Conservation (phyloP, 2,329 filamentous ascomycete species). For the Verticillium nonalfalfae region DNA sequence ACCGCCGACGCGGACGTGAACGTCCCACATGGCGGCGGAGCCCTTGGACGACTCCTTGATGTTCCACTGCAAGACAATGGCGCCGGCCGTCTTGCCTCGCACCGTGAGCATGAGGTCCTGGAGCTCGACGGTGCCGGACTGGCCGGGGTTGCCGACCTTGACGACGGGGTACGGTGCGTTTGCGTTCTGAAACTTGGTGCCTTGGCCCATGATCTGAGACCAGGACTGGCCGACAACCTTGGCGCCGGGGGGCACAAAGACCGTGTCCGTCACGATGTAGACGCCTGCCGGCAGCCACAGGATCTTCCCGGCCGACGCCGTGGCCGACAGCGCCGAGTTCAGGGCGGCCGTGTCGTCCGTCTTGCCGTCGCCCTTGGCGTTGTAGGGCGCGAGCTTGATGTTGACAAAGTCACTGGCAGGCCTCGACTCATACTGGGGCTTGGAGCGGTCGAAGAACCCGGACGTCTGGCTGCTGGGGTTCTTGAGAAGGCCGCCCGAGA, state of each 20-base stretch:
- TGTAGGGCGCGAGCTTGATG: conserved; percentile 47
- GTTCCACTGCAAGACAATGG: conserved; percentile 65
- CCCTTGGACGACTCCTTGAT: conserved; percentile 6
- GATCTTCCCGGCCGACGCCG: conserved; percentile 28
- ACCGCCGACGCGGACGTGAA: conserved; percentile 68
- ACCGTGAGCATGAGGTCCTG: conserved; percentile 63
- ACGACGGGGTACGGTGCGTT: conserved; percentile 32
- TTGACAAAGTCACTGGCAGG: conserved; percentile 14
- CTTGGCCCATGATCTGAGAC: conserved; percentile 18
- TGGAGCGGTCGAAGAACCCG: conserved; percentile 39
- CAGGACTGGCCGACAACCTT: conserved; percentile 30
- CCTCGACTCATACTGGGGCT: conserved; percentile 43
- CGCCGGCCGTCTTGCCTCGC: conserved; percentile 58
- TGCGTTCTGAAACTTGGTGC: conserved; percentile 10
- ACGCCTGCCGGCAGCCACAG: conserved; percentile 38
- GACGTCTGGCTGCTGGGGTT: not conserved
- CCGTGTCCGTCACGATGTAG: conserved; percentile 29
- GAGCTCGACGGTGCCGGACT: conserved; percentile 62
- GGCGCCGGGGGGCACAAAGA: conserved; percentile 23
- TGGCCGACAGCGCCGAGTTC: conserved; percentile 33
- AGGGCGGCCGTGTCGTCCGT: conserved; percentile 47
- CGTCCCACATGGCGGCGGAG: conserved; percentile 27
- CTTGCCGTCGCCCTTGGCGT: conserved; percentile 54
- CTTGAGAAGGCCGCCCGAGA: not conserved
- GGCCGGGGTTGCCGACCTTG: conserved; percentile 55